Percentiles rank a stretch among this genome's conserved stretches.
These are phyloP conservation scores for Akanthomyces muscarius DNA, from an alignment of 2,329 filamentous ascomycete genomes.

Conservation along the genomic window DNA sequence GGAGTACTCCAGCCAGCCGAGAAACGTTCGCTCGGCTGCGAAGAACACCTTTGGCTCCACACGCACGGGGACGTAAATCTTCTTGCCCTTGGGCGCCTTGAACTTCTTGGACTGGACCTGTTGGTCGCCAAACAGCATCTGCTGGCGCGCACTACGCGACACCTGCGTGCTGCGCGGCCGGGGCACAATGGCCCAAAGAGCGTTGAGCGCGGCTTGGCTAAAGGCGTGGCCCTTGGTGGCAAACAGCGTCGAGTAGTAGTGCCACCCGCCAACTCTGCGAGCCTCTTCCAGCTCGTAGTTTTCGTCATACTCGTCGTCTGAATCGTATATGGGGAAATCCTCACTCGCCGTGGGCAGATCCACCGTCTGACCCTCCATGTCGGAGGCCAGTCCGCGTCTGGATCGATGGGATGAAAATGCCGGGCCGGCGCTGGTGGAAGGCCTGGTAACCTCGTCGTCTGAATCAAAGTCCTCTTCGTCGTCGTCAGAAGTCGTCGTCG, in stretches of 20 bases:
- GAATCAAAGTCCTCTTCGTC: constrained; percentile 69
- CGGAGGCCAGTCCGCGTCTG: constrained; percentile 45
- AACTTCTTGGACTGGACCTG: constrained; percentile 57
- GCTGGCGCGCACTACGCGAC: constrained; percentile 52
- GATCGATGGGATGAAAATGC: constrained; percentile 34
- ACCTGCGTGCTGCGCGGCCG: constrained; percentile 53
- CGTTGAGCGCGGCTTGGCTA: constrained; percentile 39
- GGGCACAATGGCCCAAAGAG: constrained; percentile 50
- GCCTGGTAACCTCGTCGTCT: constrained; percentile 50
- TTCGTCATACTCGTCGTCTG: constrained; percentile 70
- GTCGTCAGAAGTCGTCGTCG: constrained; percentile 72
- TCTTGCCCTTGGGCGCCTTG: constrained; percentile 76
- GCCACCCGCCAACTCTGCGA: constrained; percentile 68
- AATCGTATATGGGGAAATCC: constrained; percentile 87
- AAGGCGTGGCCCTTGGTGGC: constrained; percentile 41
- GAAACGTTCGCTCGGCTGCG: constrained; percentile 90
- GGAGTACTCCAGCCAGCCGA: constrained; percentile 95
- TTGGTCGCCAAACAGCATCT: constrained; percentile 50
- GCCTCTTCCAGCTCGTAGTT: constrained; percentile 75
- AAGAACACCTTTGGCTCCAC: constrained; percentile 99
- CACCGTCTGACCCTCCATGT: constrained; percentile 80
- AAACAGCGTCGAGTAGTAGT: constrained; percentile 63
- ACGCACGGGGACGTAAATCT: constrained; percentile 91
- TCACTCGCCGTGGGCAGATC: constrained; percentile 57
- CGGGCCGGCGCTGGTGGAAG: constrained; percentile 26